Conservation (phyloP, 2,329 filamentous ascomycete genomes). For the Cordyceps pruinosa region DNA sequence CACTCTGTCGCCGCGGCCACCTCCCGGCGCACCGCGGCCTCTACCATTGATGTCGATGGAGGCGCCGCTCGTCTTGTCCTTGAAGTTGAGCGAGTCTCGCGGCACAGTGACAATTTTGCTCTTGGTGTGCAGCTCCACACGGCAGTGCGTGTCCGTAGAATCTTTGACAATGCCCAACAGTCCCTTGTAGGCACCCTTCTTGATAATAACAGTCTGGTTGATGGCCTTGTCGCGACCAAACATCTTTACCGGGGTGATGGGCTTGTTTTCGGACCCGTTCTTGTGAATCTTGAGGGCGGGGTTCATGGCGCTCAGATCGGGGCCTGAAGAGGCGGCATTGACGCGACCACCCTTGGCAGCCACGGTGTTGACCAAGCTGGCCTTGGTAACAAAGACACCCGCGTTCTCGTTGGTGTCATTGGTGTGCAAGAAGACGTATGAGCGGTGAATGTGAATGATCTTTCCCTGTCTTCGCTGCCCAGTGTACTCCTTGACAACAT, state of each 20-base stretch:
- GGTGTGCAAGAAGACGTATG: slow-evolving; percentile 86
- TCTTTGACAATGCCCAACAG: slow-evolving; percentile 94
- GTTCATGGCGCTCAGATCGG: slow-evolving; percentile 87
- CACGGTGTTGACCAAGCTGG: slow-evolving; percentile 78
- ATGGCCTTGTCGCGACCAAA: slow-evolving; percentile 78
- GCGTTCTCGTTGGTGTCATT: slow-evolving; percentile 79
- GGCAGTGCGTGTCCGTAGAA: slow-evolving; percentile 75
- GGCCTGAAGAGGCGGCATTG: slow-evolving; percentile 51
- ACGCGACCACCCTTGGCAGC: slow-evolving; percentile 89
- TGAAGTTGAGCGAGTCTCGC: slow-evolving; percentile 75
- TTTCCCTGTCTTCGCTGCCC: slow-evolving; percentile 81
- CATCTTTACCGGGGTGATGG: slow-evolving; percentile 59
- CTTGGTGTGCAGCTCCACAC: slow-evolving; percentile 91
- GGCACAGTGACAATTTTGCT: slow-evolving; percentile 82
- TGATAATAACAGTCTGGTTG: slow-evolving; percentile 85
- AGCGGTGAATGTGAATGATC: slow-evolving; percentile 88
- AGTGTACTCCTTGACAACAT: slow-evolving; percentile 84
- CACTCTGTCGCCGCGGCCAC: slow-evolving; percentile 38
- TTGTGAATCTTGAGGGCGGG: slow-evolving; percentile 72
- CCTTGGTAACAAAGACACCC: slow-evolving; percentile 80
- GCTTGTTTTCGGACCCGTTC: slow-evolving; percentile 43
- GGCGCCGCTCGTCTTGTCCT: slow-evolving; percentile 74
- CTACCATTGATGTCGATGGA: slow-evolving; percentile 62
- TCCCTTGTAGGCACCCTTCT: slow-evolving; percentile 84
- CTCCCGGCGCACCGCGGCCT: slow-evolving; percentile 40